phyloP scores from a whole-genome alignment of 148 eudicot genomes.

The Rhododendron simsii region DNA sequence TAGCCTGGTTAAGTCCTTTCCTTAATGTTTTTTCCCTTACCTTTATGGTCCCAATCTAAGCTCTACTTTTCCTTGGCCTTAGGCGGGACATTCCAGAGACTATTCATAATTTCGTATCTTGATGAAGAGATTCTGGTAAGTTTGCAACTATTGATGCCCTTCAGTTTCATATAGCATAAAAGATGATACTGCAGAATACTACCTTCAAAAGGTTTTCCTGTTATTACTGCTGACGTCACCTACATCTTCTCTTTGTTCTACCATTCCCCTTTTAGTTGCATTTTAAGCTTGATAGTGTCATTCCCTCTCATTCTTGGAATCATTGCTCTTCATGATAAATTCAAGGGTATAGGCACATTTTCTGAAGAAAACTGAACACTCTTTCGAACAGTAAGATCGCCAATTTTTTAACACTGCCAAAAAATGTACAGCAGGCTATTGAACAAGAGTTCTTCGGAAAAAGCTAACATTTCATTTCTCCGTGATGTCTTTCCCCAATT shows the following conservation, averaged over 20 bases:
- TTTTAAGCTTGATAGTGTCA: not conserved
- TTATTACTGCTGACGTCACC: not conserved
- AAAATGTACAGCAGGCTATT: not conserved
- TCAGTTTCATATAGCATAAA: not conserved
- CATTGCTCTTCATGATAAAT: not conserved
- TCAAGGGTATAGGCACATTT: not conserved
- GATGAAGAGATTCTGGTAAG: conserved; percentile 92
- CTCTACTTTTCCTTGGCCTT: conserved; percentile 11
- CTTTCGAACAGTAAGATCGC: not conserved
- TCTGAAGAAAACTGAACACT: not conserved
- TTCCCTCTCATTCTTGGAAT: not conserved
- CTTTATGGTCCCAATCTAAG: not conserved
- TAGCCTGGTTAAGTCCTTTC: not conserved
- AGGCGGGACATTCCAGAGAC: conserved; percentile 70
- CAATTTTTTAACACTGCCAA: not conserved
- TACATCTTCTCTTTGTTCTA: not conserved
- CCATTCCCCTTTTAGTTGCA: not conserved
- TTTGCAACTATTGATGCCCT: not conserved
- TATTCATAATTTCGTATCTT: conserved; percentile 87
- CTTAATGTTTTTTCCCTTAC: not conserved
- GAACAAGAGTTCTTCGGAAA: not conserved
- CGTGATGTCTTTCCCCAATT: not conserved
- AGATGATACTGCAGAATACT: not conserved
- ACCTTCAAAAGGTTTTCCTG: not conserved
- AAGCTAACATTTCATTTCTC: not conserved